Evolutionary conservation across 1,139 yeast species (phyloP), one percentile per base, ranked within the genome.

Genomic region (Debaryomycetaceae sp.): DNA sequence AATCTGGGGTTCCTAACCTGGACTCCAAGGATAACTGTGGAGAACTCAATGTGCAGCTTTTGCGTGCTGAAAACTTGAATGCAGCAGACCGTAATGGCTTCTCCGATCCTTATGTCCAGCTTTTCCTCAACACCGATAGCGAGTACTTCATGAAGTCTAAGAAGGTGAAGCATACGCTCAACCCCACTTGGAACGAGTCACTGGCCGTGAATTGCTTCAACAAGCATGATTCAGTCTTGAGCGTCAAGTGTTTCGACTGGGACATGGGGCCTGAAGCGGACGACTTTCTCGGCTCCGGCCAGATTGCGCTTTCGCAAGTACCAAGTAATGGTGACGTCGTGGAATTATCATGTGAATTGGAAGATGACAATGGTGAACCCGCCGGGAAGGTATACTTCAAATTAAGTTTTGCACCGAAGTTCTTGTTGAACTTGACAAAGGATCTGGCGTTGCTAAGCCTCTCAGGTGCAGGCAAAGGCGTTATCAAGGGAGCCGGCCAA

Each of bases 51-150:
- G 64, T 86, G 21, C 72, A 68, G 23, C 67, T 82, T 11, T 41
- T 76, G 28, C 65, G 65, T 32, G 97, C 92, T 3, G 67, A 66
- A n/a, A 72, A 72, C 30, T 66, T 92, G 37, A 71, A 79, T 29
- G 67, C 95, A 11, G 92, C 90, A 16, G 99, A 90, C 53, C 63
- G 83, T 16, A 78, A 80, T 40, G 97, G 97, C 31, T 80, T 79
- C 49, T 83, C 95, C 6, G 99, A 90, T 55, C 99, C 99, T 36
- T 90, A 76, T 47, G 67, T 77, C 34, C 70, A 76, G 44, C 67
- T 83, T 35, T 72, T 56, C 44, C 54, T 85, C 46, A 73, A 83
- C 48, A 77, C 77, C 18, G 68, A 59, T 28, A 62, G 68, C 37
- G 73, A 77, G 7, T 57, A 57, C 22, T 60, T 74, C 41, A 73